These are phyloP conservation scores for Tetragonia tetragonoides DNA, from an alignment of 148 eudicot species.

Conservation along the genomic window DNA sequence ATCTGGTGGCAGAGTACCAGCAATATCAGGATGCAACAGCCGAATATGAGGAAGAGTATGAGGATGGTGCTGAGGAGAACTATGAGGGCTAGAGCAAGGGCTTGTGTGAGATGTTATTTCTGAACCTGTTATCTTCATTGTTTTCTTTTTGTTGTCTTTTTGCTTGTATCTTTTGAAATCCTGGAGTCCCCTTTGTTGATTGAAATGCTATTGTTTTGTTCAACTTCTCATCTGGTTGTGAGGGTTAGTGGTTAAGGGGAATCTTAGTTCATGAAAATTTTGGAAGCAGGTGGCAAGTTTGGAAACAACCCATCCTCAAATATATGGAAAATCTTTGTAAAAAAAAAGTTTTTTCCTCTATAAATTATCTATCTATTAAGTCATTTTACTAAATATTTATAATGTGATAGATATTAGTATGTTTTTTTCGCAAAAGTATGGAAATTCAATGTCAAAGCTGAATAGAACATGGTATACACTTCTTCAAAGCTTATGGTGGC, in stretches of 20 bases:
- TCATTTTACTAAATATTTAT: no score
- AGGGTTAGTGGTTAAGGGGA: neutral
- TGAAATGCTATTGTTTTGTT: neutral
- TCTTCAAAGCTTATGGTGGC: no score
- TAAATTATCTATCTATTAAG: no score
- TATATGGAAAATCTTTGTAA: neutral
- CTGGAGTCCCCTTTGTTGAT: neutral
- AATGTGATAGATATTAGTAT: no score
- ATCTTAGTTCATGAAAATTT: neutral
- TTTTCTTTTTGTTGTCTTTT: neutral
- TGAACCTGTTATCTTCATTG: neutral
- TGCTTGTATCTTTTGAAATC: constrained; percentile 6
- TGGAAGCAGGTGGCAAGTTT: neutral
- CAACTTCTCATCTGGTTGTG: neutral
- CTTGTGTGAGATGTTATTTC: neutral
- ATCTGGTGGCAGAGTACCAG: constrained; percentile 80
- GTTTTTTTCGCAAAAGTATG: no score
- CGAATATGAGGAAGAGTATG: constrained; percentile 61
- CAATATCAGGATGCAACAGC: constrained; percentile 82
- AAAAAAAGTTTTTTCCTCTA: no score
- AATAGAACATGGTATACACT: no score
- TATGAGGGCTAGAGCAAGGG: constrained; percentile 34
- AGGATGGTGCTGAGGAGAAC: constrained; percentile 46
- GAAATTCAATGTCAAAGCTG: no score
- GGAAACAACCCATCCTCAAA: neutral